phyloP scores from a whole-genome alignment of 805 yeast species.

The Starmera amethionina region DNA sequence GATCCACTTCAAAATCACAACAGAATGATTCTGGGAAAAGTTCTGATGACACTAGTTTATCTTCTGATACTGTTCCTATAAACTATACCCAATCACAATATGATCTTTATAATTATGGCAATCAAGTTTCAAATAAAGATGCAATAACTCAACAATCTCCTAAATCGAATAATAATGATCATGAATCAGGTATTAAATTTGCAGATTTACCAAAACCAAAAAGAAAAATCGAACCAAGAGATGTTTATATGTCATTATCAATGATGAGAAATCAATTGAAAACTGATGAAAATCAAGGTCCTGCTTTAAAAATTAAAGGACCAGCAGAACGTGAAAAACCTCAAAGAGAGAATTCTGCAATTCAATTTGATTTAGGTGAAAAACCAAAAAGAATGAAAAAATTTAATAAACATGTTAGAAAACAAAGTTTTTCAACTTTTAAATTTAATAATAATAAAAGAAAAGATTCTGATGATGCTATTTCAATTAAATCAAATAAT shows the following conservation, averaged over 20 bases:
- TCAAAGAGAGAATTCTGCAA: constrained; percentile 11
- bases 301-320: constrained; percentile 66
- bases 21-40: background rate
- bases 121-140: constrained; percentile 10
- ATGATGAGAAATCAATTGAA: constrained; percentile 48
- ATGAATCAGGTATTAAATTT: constrained; percentile 11
- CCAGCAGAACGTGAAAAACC: constrained; percentile 60
- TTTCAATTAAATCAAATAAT: background rate
- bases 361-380: constrained; percentile 18
- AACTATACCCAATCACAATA: constrained; percentile 4
- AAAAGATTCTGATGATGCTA: constrained; percentile 6
- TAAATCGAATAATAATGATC: constrained; percentile 1
- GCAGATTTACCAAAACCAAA: constrained; percentile 18
- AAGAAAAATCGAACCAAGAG: constrained; percentile 60
- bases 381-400: constrained; percentile 8
- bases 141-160: background rate
- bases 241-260: constrained; percentile 74
- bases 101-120: constrained; percentile 1
- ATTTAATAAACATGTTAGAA: constrained; percentile 2
- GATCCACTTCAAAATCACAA: background rate
- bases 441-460: constrained; percentile 18
- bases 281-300: constrained; percentile 54
- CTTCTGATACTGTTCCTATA: background rate
- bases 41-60: background rate
- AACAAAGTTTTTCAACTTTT: constrained; percentile 8